Evolutionary conservation across 768 basidiomycete species (phyloP), one percentile per base, ranked within the genome.

Genomic region (Leccinum incarnatum): DNA sequence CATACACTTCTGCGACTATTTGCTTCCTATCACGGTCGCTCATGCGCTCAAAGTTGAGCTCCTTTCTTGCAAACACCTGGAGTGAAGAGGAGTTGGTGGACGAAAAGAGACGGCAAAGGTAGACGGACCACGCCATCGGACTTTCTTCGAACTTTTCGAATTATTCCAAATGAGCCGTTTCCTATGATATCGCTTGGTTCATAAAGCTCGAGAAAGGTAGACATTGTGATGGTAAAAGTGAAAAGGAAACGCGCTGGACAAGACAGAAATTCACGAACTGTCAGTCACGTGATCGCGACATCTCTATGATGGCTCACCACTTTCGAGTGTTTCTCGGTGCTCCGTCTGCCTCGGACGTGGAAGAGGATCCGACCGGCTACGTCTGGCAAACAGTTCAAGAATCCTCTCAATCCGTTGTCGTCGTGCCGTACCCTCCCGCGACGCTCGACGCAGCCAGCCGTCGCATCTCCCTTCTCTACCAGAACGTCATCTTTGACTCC

Each of bases 1-100:
- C 93, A 67, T 72, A 98, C 96, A 98, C 97, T 85, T 99, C 97
- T 11, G 95, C 86, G 3, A 97, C 90, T 55, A 99, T 95, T 73
- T 98, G 97, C 72, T 95, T 95, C 65, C 94, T 83, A 71, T 99
- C 97, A 40, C 94, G 83, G 73, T 98, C 94, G 37, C 83, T 89
- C 96, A 99, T 98, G 52, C 91, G 85, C 69, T 96, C 94, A 75
- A 98, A 99, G 75, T 98, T 95, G 67, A 99, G 85, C 74, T 99
- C 95, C 69, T 99, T 97, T 34, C 93, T 79, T 4, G 95, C 95
- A 64, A 93, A 90, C 34, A 89, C 71, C 91, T 93, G 62, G 14
- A n/a, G 40, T 37, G 3, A 30, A 12, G 29, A 19, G 14, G 29
- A 19, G 12, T 6, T 9, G 51, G 40, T 58, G 49, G 56, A 42